Percentiles rank a stretch among this genome's conserved stretches.
Evolutionary conservation across 805 yeast species (phyloP).

Genomic region (Komagataella ulmi): DNA sequence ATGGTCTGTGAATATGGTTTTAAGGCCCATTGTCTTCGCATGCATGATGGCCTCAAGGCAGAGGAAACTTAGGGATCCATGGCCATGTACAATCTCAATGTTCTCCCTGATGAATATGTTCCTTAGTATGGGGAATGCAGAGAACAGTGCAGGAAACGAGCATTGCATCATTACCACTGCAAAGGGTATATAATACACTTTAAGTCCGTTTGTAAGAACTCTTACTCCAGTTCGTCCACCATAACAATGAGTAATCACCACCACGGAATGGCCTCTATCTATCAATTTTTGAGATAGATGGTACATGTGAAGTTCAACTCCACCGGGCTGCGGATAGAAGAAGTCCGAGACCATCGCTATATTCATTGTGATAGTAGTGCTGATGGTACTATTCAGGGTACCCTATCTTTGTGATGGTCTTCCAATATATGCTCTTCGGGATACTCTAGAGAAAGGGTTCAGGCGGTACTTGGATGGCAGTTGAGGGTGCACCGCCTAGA

Average conservation of each 20-base stretch:
- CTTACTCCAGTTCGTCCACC: slow-evolving; percentile 75
- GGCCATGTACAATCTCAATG: slow-evolving; percentile 89
- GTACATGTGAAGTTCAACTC: slow-evolving; percentile 90
- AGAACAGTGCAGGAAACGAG: slow-evolving; percentile 80
- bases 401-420: not conserved
- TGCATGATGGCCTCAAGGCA: slow-evolving; percentile 90
- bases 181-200: slow-evolving; percentile 84
- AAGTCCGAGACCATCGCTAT: slow-evolving; percentile 78
- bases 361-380: not conserved
- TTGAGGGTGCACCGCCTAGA: not conserved
- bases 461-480: not conserved
- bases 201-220: slow-evolving; percentile 76
- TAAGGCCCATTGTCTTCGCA: slow-evolving; percentile 83
- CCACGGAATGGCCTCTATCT: slow-evolving; percentile 70
- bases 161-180: slow-evolving; percentile 71
- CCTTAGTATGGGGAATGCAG: slow-evolving; percentile 74
- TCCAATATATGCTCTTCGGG: not conserved
- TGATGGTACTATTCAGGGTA: not conserved
- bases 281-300: slow-evolving; percentile 79
- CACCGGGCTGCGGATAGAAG: slow-evolving; percentile 98
- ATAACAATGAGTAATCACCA: slow-evolving; percentile 82
- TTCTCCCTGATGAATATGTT: slow-evolving; percentile 76
- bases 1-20: slow-evolving; percentile 91
- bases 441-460: not conserved
- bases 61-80: slow-evolving; percentile 76